Base-by-base conservation (phyloP, 1,284 basidiomycete species). In the Paramarasmius palmivorus region DNA sequence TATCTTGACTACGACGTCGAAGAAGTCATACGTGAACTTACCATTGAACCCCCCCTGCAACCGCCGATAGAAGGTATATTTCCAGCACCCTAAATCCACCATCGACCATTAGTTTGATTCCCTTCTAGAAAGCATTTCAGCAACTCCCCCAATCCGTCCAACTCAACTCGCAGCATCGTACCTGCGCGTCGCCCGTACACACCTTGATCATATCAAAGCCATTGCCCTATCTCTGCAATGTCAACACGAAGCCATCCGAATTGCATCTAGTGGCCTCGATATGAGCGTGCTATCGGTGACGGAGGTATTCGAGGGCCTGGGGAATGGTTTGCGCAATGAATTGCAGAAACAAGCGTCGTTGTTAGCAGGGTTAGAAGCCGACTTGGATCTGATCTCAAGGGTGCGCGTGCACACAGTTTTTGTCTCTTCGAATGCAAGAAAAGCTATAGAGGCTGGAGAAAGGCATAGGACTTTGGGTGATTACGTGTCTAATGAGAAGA, bases 401-500 rank as follows among this genome's bases (percentile, higher is more conserved):
- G 82, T 92, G 10, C 72, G 73, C 47, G 79, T 92, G 6, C 88
- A 92, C 62, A 75, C 78, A 40, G 88, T 90, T 55, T 92, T 92
- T 60, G 70, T 92, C 66, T 88, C 85, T n/a, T 68, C 74, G 3
- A 70, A 78, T 1, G 80, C 83, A 49, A 74, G 85, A 36, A 82
- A 78, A 59, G 83, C 85, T 2, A 86, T 89, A 47, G 86, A 89
- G 55, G 72, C 77, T 0, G 88, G 88, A 2, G 75, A 77, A 23
- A 81, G 75, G 50, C 77, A 77, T 6, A 76, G 90, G 46, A 86
- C 84, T n/a, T 67, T 93, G 50, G 89, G 85, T 6, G 88, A 90
- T 65, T 93, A 92, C 67, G 90, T 93, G 19, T 86, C 84, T 26
- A 78, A 76, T 59, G 79, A 73, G 50, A 90, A 86, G 72, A 93